Percentiles rank a stretch among this genome's conserved stretches.
These are phyloP conservation scores for Pythium grandisporangium DNA, from an alignment of 352 stramenopile species.

Conservation along the genomic window DNA sequence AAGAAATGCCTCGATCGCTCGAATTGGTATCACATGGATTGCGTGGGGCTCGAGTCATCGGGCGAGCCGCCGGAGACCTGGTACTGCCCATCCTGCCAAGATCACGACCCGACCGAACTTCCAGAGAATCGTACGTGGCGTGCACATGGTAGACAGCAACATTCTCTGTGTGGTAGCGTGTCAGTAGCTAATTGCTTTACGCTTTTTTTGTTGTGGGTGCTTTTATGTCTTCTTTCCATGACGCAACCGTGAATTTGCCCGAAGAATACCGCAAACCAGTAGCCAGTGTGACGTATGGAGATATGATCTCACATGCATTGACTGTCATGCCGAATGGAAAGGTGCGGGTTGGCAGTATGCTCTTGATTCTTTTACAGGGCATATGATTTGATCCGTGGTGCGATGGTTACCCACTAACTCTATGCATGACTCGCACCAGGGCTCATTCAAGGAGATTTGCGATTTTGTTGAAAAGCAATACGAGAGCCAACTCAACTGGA, in stretches of 20 bases:
- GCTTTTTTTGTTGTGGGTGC: background rate
- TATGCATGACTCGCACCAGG: too few relatives aligned
- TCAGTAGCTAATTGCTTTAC: background rate
- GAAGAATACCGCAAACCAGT: slow-evolving; percentile 80
- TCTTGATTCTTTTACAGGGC: too few relatives aligned
- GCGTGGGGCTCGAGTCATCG: slow-evolving; percentile 42
- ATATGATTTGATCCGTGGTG: too few relatives aligned
- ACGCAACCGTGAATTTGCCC: too few relatives aligned
- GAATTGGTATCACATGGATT: slow-evolving; percentile 82
- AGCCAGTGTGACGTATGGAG: slow-evolving; percentile 75
- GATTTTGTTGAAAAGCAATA: slow-evolving; percentile 84
- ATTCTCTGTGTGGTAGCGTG: too few relatives aligned
- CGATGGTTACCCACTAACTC: too few relatives aligned
- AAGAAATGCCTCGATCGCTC: slow-evolving; percentile 67
- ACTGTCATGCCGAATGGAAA: slow-evolving; percentile 48
- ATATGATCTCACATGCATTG: slow-evolving; percentile 87
- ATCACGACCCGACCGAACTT: slow-evolving; percentile 36
- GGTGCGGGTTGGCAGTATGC: too few relatives aligned
- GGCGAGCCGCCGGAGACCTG: slow-evolving; percentile 58
- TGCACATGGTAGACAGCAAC: too few relatives aligned
- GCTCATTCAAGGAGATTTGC: slow-evolving; percentile 86
- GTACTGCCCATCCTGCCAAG: slow-evolving; percentile 59
- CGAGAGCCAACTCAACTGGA: slow-evolving; percentile 86
- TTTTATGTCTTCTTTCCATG: too few relatives aligned
- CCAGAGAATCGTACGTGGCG: slow-evolving; percentile 64